Conservation (phyloP, 768 basidiomycete species). For the Boletus vermiculosoides region DNA sequence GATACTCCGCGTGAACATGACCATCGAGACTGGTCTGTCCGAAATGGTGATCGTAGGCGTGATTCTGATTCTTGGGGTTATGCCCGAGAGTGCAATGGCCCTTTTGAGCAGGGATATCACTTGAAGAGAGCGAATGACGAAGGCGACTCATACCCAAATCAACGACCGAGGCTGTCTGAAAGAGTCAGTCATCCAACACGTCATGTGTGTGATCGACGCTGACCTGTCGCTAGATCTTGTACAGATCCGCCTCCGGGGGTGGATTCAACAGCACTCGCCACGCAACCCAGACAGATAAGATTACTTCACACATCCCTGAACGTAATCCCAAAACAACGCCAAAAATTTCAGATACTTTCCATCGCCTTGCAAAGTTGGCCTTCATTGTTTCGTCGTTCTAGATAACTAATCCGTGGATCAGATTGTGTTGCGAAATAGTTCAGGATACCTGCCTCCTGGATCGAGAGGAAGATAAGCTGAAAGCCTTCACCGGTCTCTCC, state of each 20-base stretch:
- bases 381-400: conserved; percentile 7
- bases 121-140: conserved; percentile 30
- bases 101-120: conserved; percentile 15
- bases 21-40: conserved; percentile 19
- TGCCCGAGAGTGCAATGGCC: conserved; percentile 19
- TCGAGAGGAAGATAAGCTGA: conserved; percentile 46
- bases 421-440: conserved; percentile 46
- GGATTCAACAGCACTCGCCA: conserved; percentile 6
- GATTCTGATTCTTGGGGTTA: conserved; percentile 24
- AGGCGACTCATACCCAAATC: conserved; percentile 23
- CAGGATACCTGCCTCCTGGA: conserved; percentile 43
- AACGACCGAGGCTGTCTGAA: conserved; percentile 28
- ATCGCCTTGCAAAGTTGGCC: conserved; percentile 37
- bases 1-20: conserved; percentile 25
- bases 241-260: conserved; percentile 6
- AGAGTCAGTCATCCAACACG: conserved; percentile 22
- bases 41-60: conserved; percentile 25
- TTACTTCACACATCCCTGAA: background rate
- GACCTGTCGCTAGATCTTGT: conserved; percentile 15
- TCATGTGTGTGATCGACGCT: conserved; percentile 1
- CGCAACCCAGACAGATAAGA: conserved; percentile 8
- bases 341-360: conserved; percentile 35
- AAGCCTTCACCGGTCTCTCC: conserved; percentile 50
- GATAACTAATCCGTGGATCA: conserved; percentile 23
- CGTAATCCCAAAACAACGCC: conserved; percentile 4